These are phyloP conservation scores for Pythium sp. DNA, from an alignment of 352 stramenopile species.

Conservation along the genomic window DNA sequence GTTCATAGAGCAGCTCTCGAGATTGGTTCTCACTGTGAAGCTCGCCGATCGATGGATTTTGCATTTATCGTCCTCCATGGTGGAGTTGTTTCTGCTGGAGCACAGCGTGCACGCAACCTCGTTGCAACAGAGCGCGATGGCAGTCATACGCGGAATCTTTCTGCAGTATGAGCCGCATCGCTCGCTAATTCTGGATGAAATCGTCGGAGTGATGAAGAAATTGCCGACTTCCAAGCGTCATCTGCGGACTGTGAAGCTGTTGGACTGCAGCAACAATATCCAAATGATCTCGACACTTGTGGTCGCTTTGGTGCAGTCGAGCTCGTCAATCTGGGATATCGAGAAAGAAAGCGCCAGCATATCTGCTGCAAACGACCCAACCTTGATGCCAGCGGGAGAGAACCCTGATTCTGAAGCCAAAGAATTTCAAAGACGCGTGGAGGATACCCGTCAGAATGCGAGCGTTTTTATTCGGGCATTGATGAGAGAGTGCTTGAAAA, in stretches of 20 bases:
- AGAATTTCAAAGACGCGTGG: slow-evolving; percentile 22
- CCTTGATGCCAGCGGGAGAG: slow-evolving; percentile 25
- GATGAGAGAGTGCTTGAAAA: slow-evolving; percentile 79
- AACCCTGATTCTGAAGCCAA: slow-evolving; percentile 15
- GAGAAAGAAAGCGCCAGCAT: slow-evolving; percentile 9
- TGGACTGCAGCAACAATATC: slow-evolving; percentile 40
- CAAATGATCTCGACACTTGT: slow-evolving; percentile 74
- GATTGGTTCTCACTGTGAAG: slow-evolving; percentile 59
- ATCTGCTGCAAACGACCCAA: slow-evolving; percentile 10
- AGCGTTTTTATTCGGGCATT: slow-evolving; percentile 45
- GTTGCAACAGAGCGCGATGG: slow-evolving; percentile 61
- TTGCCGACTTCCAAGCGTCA: slow-evolving; percentile 70
- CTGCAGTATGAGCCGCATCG: slow-evolving; percentile 62
- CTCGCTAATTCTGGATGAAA: slow-evolving; percentile 56
- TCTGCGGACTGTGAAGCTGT: slow-evolving; percentile 66
- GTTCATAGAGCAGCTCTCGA: slow-evolving; percentile 69
- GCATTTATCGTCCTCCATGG: slow-evolving; percentile 64
- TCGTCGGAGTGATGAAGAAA: slow-evolving; percentile 78
- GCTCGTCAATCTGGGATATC: slow-evolving; percentile 20
- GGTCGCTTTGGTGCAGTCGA: slow-evolving; percentile 63
- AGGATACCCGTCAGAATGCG: slow-evolving; percentile 35
- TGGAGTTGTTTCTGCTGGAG: slow-evolving; percentile 70
- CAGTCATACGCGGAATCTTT: slow-evolving; percentile 65
- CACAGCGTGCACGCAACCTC: slow-evolving; percentile 49
- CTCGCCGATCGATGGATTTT: slow-evolving; percentile 78